phyloP scores from a whole-genome alignment of 305 asterid species.

The Fraxinus albicans region DNA sequence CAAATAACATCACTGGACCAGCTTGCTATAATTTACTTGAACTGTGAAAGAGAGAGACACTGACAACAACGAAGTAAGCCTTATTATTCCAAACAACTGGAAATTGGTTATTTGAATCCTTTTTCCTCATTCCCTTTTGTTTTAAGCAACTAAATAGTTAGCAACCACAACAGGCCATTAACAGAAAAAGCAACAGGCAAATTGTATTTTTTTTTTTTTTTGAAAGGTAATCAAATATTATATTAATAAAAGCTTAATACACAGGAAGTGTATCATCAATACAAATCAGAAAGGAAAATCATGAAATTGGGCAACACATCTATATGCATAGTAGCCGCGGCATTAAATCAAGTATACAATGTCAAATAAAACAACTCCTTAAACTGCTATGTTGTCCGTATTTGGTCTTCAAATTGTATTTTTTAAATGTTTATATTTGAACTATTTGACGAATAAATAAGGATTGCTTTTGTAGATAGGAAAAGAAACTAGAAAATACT shows the following conservation, averaged over 20 bases:
- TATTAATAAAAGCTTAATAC: too few relatives aligned
- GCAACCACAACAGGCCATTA: neutral
- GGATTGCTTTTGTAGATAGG: neutral
- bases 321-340: too few relatives aligned
- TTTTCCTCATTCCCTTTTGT: neutral
- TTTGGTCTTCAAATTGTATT: neutral
- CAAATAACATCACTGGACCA: neutral
- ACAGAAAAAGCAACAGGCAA: neutral
- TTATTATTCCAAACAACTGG: neutral
- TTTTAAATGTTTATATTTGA: neutral
- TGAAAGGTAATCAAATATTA: too few relatives aligned
- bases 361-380: too few relatives aligned
- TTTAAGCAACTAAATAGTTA: neutral
- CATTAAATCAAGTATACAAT: too few relatives aligned
- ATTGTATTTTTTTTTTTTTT: too few relatives aligned
- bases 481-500: neutral
- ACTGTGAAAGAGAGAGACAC: neutral
- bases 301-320: too few relatives aligned
- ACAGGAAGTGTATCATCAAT: too few relatives aligned
- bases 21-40: neutral
- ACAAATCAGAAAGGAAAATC: too few relatives aligned
- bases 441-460: neutral
- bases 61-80: neutral
- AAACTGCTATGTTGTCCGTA: too few relatives aligned
- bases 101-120: neutral